These are phyloP conservation scores for Piper betle DNA, from an alignment of 164 flowering plant genomes.

Conservation along the genomic window DNA sequence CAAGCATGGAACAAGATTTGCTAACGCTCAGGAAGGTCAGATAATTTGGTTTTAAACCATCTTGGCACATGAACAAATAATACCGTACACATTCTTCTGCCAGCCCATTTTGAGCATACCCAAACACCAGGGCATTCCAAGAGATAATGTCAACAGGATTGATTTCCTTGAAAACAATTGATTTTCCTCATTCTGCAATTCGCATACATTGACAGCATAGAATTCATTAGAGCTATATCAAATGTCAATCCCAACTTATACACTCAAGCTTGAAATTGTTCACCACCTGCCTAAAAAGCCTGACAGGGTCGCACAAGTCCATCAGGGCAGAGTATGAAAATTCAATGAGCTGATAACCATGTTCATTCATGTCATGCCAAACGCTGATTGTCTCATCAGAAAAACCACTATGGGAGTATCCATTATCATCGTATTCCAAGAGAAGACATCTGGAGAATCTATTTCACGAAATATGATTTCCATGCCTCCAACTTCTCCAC, in stretches of 20 bases:
- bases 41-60: slow-evolving; percentile 13
- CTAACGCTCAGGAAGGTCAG: slow-evolving; percentile 20
- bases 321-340: slow-evolving; percentile 13
- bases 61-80: slow-evolving; percentile 10
- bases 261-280: slow-evolving; percentile 17
- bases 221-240: slow-evolving; percentile 19
- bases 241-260: slow-evolving; percentile 13
- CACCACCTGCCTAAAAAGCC: slow-evolving; percentile 5
- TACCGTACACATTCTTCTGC: slow-evolving; percentile 7
- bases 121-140: slow-evolving; percentile 20
- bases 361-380: slow-evolving; percentile 14
- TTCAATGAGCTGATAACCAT: slow-evolving; percentile 15
- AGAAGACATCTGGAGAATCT: slow-evolving; percentile 12
- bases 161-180: slow-evolving; percentile 13
- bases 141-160: slow-evolving; percentile 13
- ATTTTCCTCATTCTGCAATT: slow-evolving; percentile 15
- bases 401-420: slow-evolving; percentile 12
- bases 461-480: slow-evolving; percentile 16
- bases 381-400: slow-evolving; percentile 7
- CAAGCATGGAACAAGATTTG: slow-evolving; percentile 13
- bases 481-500: slow-evolving; percentile 12
- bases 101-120: slow-evolving; percentile 19
- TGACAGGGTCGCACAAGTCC: slow-evolving; percentile 10
- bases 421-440: slow-evolving; percentile 19
- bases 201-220: slow-evolving; percentile 20